Percentiles rank a stretch among this genome's conserved stretches.
Conservation (phyloP, 306 rosid species). For the Arachis hypogaea region DNA sequence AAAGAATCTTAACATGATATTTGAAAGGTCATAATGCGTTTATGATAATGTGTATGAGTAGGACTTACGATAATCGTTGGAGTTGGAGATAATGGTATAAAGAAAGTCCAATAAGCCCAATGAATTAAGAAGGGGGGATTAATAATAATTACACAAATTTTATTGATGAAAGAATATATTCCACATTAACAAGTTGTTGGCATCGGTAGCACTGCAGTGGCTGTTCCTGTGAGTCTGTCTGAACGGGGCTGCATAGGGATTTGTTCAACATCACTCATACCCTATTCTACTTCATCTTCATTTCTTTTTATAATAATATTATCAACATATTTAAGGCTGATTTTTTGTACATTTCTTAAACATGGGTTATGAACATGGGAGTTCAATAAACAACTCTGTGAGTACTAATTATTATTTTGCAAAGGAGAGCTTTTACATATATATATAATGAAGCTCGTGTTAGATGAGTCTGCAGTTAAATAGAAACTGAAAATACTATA, state of each 20-base stretch:
- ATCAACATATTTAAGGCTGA: no score
- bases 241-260: constrained; percentile 68
- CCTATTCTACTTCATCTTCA: no score
- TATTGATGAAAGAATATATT: constrained; percentile 1
- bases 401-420: constrained; percentile 22
- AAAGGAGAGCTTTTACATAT: constrained; percentile 14
- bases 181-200: constrained; percentile 63
- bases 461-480: constrained; percentile 37
- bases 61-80: no score
- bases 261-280: not conserved
- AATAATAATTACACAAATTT: constrained; percentile 18
- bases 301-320: no score
- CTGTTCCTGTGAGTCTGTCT: constrained; percentile 27
- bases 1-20: no score
- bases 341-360: no score
- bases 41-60: no score
- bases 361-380: no score
- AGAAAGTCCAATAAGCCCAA: constrained; percentile 18
- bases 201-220: constrained; percentile 87
- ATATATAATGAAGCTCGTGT: constrained; percentile 23
- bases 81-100: not conserved
- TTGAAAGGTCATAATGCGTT: no score
- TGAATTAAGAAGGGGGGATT: constrained; percentile 5
- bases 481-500: constrained; percentile 24
- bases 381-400: not conserved